Evolutionary conservation across 768 basidiomycete genomes (phyloP).

Genomic region (Paxillus involutus): DNA sequence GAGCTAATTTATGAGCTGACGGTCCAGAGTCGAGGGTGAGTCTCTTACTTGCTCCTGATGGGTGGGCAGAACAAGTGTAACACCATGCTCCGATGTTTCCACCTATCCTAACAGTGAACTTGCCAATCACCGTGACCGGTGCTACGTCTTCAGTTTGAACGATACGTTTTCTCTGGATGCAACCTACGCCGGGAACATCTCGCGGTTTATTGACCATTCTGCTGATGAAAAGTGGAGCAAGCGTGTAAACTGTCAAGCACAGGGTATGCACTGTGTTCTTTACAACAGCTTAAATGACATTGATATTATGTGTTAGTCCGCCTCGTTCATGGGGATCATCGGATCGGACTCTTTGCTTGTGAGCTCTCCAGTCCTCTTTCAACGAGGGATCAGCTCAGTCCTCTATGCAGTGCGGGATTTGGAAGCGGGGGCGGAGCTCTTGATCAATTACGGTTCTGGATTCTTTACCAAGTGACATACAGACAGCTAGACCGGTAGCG

Average conservation of each 20-base stretch:
- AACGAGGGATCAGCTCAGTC: neutral
- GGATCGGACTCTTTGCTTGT: conserved; percentile 55
- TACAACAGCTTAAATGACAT: neutral
- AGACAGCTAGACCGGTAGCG: neutral
- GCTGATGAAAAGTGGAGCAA: conserved; percentile 12
- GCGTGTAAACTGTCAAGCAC: conserved; percentile 44
- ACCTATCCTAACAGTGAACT: conserved; percentile 35
- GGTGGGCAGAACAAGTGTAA: too few species aligned
- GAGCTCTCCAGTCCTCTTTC: neutral
- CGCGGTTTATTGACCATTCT: conserved; percentile 71
- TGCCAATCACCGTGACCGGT: conserved; percentile 48
- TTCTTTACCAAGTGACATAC: conserved; percentile 38
- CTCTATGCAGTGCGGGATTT: conserved; percentile 37
- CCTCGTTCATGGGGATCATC: conserved; percentile 64
- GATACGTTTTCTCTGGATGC: conserved; percentile 50
- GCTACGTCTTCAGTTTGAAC: conserved; percentile 64
- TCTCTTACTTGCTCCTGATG: neutral
- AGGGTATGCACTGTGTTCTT: conserved; percentile 33
- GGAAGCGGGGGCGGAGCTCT: conserved; percentile 45
- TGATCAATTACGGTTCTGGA: conserved; percentile 56
- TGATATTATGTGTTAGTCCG: conserved; percentile 36
- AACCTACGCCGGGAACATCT: conserved; percentile 53
- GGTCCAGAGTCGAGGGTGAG: conserved; percentile 51
- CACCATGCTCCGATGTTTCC: too few species aligned
- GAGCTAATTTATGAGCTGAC: conserved; percentile 56